Evolutionary conservation across 331 rosid genomes (phyloP), one percentile per base, ranked within the genome.

Genomic region (Rosa hybrid): DNA sequence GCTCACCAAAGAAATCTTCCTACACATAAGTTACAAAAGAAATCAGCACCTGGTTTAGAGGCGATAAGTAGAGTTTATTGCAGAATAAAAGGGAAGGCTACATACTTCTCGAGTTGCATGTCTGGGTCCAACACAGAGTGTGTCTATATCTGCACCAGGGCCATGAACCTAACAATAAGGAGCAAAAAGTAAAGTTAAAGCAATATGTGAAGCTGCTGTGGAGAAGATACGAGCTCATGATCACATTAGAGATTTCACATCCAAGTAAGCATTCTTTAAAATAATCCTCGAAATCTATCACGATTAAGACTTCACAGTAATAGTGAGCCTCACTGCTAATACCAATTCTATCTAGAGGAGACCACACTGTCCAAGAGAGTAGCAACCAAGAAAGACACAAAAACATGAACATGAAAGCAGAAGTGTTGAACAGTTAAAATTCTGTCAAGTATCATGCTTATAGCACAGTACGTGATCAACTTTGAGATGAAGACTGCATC

Each of bases 51-150:
- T 54, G 60, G 72, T 38, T 25, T 14, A 84, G 39, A 68, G 13
- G 56, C 7, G 41, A 41, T 7, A 57, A 70, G 13, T 20, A 71
- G 12, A 83, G 54, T 16, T 63, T 49, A 46, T 38, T 50, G 68
- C 45, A 68, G 21, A 0, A 14, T 45, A 77, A 83, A 87, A 80
- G 71, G 70, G 67, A 79, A 65, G 75, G 71, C 23, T 21, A 46
- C 89, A 75, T 83, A 96, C 99, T 65, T 96, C 97, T 89, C 99
- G 90, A 70, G 91, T 83, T 85, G 98, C 99, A 78, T 93, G 91
- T 88, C 94, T 93, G 56, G 99, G 99, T 59, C 97, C 99, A 80
- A 96, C 99, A 73, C 99, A 96, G 25, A 96, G 97, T 48, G 98
- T 93, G 80, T 96, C 98, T 68, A 93, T 93, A 83, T 96, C 99